Percentiles rank a stretch among this genome's conserved stretches.
phyloP scores from a whole-genome alignment of 2,329 filamentous ascomycete species.

The Venturia aucupariae region DNA sequence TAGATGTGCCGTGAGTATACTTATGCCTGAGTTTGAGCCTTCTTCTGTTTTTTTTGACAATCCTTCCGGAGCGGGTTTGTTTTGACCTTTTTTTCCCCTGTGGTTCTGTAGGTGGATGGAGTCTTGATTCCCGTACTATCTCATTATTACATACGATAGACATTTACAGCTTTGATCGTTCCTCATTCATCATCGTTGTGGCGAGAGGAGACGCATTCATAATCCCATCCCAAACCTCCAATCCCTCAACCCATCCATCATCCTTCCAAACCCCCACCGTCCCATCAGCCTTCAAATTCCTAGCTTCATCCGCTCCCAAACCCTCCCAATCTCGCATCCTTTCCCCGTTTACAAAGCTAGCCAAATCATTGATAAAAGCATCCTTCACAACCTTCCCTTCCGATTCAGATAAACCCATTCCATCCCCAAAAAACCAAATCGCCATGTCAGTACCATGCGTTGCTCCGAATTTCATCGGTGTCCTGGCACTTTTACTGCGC shows the following conservation, averaged over 20 bases:
- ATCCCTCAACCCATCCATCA: slow-evolving; percentile 36
- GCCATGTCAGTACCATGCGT: slow-evolving; percentile 46
- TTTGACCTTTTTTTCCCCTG: too few relatives aligned
- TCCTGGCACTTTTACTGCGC: slow-evolving; percentile 38
- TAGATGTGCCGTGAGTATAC: too few relatives aligned
- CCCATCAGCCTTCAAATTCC: slow-evolving; percentile 39
- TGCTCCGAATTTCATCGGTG: slow-evolving; percentile 39
- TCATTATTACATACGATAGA: too few relatives aligned
- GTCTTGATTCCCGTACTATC: neutral
- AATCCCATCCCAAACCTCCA: slow-evolving; percentile 36
- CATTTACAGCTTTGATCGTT: neutral
- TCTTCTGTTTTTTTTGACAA: too few relatives aligned
- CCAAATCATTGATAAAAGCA: slow-evolving; percentile 31
- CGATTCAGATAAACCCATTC: slow-evolving; percentile 28
- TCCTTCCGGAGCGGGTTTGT: too few relatives aligned
- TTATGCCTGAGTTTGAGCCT: too few relatives aligned
- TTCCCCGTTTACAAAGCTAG: slow-evolving; percentile 33
- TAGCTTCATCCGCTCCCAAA: slow-evolving; percentile 15
- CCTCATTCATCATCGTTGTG: neutral
- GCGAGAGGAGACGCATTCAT: neutral
- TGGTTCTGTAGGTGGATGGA: neutral
- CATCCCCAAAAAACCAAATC: slow-evolving; percentile 49
- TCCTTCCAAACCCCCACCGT: slow-evolving; percentile 39
- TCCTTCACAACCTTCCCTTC: slow-evolving; percentile 36
- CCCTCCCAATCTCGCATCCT: slow-evolving; percentile 20